These are phyloP conservation scores for Aspergillus jensenii DNA, from an alignment of 2,329 filamentous ascomycete species.

Conservation along the genomic window DNA sequence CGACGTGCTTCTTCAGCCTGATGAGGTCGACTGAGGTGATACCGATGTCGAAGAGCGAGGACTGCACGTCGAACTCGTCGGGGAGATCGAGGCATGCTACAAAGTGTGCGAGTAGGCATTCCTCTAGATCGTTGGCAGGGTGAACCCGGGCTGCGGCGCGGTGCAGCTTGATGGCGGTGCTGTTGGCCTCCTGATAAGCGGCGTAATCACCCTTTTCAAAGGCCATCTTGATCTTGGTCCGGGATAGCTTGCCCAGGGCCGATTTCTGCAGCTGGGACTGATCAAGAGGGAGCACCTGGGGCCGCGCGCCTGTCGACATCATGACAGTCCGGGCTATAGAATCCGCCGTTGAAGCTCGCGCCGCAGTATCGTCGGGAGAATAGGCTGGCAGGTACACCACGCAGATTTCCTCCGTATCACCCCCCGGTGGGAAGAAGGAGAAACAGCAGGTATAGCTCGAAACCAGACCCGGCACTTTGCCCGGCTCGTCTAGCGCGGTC, in stretches of 20 bases:
- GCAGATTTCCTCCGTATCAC: constrained; percentile 40
- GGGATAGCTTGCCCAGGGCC: constrained; percentile 18
- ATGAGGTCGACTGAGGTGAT: constrained; percentile 43
- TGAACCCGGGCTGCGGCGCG: neutral
- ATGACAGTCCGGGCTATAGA: constrained; percentile 9
- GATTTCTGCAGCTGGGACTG: constrained; percentile 10
- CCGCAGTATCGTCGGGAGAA: neutral
- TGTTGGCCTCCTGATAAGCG: constrained; percentile 28
- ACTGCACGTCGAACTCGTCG: constrained; percentile 16
- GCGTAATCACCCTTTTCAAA: constrained; percentile 48
- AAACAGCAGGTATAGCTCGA: constrained; percentile 42
- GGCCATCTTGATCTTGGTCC: constrained; percentile 19
- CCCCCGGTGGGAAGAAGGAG: constrained; percentile 23
- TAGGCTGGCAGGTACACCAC: constrained; percentile 40
- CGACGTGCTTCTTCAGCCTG: constrained; percentile 30
- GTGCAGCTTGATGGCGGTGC: constrained; percentile 1
- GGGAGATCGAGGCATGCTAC: constrained; percentile 3
- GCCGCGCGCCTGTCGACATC: constrained; percentile 9
- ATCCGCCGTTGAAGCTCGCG: constrained; percentile 7
- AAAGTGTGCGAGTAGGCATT: neutral
- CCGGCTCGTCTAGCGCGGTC: constrained; percentile 34
- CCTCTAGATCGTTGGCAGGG: constrained; percentile 11
- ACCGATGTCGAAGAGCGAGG: constrained; percentile 28
- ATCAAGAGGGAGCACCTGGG: constrained; percentile 16
- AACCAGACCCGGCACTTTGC: constrained; percentile 20